phyloP scores from a whole-genome alignment of 208 protist species.

The Trypanosoma caninum region DNA sequence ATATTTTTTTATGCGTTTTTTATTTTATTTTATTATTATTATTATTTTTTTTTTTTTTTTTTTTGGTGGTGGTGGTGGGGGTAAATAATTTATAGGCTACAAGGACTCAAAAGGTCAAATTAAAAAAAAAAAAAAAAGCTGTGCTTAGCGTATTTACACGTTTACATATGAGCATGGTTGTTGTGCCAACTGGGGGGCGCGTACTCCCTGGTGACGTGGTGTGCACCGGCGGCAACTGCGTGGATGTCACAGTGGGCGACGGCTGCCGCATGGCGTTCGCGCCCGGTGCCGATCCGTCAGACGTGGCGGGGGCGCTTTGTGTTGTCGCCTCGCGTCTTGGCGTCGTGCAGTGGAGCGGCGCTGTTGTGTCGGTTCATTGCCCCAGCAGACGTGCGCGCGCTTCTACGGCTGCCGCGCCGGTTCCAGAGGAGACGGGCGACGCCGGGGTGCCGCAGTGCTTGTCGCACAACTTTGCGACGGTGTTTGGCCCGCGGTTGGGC shows the following conservation, averaged over 20 bases:
- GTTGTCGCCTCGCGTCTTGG: constrained; percentile 51
- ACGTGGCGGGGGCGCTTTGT: constrained; percentile 8
- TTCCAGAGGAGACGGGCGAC: neutral
- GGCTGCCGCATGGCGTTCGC: constrained; percentile 54
- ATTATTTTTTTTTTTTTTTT: constrained; percentile 17
- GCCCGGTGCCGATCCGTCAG: neutral
- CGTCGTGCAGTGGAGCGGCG: constrained; percentile 73
- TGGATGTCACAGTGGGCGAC: constrained; percentile 37
- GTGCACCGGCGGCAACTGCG: constrained; percentile 20
- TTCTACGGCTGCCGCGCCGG: neutral
- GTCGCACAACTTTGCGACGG: constrained; percentile 2
- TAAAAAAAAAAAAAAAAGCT: neutral
- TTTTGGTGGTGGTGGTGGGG: neutral
- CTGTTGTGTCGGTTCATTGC: constrained; percentile 41
- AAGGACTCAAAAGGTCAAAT: neutral
- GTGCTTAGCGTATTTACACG: neutral
- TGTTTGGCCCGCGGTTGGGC: constrained; percentile 51
- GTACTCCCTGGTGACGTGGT: constrained; percentile 55
- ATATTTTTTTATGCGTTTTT: neutral
- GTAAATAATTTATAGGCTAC: neutral
- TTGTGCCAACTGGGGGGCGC: constrained; percentile 22
- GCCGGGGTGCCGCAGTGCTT: neutral
- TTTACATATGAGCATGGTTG: constrained; percentile 13
- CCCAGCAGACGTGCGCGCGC: neutral
- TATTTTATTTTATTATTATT: neutral